A percentile compares a stretch with the other conserved stretches of the same genome.
phyloP scores from a whole-genome alignment of 225 moss, liverwort and hornwort genomes.

The Polytrichum commune region DNA sequence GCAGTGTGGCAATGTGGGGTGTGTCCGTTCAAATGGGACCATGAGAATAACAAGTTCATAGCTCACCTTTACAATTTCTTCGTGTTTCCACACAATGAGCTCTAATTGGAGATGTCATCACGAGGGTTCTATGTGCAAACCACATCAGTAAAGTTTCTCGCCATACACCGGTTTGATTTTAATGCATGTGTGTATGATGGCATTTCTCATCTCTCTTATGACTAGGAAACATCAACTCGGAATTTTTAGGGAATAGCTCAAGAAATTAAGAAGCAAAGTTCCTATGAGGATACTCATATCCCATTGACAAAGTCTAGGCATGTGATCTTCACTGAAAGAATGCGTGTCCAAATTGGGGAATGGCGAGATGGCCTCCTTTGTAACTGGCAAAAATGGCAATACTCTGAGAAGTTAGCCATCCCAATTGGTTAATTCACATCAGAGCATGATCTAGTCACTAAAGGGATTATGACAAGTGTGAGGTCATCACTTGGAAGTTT shows the following conservation, averaged over 20 bases:
- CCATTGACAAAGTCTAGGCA: conserved; percentile 57
- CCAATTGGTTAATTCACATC: not conserved
- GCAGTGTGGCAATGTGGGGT: conserved; percentile 95
- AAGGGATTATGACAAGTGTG: conserved; percentile 19
- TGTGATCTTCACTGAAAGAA: conserved; percentile 57
- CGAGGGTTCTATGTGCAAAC: conserved; percentile 71
- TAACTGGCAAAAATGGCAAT: conserved; percentile 56
- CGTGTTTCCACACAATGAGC: conserved; percentile 77
- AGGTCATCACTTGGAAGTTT: conserved; percentile 39
- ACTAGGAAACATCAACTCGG: conserved; percentile 69
- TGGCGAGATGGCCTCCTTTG: conserved; percentile 70
- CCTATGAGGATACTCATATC: conserved; percentile 38
- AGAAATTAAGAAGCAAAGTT: conserved; percentile 23
- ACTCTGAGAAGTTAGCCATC: conserved; percentile 19
- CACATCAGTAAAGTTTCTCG: conserved; percentile 77
- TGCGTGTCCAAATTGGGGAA: conserved; percentile 58
- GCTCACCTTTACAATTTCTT: conserved; percentile 86
- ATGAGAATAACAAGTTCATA: conserved; percentile 55
- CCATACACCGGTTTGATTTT: conserved; percentile 90
- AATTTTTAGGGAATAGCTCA: conserved; percentile 50
- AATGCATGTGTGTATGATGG: conserved; percentile 84
- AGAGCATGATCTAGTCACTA: conserved; percentile 3
- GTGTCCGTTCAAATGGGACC: conserved; percentile 87
- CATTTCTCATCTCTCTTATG: conserved; percentile 77
- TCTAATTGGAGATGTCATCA: conserved; percentile 60